phyloP scores from a whole-genome alignment of 495 filamentous ascomycete species.

The Saxophila tyrrhenica region DNA sequence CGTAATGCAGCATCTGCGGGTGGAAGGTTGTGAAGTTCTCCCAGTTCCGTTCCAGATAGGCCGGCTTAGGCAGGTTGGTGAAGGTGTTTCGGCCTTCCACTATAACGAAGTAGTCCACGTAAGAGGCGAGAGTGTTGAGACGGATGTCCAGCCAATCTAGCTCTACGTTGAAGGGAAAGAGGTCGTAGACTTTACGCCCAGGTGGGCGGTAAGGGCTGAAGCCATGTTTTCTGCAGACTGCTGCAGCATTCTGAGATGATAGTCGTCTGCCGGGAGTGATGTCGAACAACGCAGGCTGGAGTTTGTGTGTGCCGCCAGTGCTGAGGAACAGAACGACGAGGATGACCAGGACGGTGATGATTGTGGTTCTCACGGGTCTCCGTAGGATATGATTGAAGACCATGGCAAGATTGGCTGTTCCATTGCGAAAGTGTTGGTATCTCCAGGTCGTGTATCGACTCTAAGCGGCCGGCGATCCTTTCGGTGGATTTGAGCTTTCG shows the following conservation, averaged over 20 bases:
- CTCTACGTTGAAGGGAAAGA: constrained; percentile 44
- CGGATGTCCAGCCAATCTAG: constrained; percentile 49
- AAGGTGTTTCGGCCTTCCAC: constrained; percentile 42
- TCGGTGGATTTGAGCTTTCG: no score
- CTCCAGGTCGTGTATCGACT: no score
- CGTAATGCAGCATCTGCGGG: constrained; percentile 44
- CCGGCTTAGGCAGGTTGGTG: constrained; percentile 38
- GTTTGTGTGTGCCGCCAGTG: neutral
- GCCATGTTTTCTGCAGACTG: neutral
- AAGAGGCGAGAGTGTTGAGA: constrained; percentile 37
- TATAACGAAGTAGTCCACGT: constrained; percentile 48
- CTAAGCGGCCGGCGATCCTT: no score
- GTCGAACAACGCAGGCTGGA: neutral
- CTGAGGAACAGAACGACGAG: neutral
- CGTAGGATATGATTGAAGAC: neutral
- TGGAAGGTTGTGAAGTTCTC: constrained; percentile 32
- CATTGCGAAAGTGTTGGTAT: no score
- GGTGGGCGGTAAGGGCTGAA: neutral
- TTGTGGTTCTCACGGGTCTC: neutral
- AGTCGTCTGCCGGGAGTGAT: neutral
- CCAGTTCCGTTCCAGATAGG: constrained; percentile 35
- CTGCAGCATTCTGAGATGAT: neutral
- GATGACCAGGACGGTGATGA: neutral
- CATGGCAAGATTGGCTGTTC: neutral
- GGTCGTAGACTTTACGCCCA: constrained; percentile 42